Evolutionary conservation across 768 basidiomycete species (phyloP).

Genomic region (Calocybe indica): DNA sequence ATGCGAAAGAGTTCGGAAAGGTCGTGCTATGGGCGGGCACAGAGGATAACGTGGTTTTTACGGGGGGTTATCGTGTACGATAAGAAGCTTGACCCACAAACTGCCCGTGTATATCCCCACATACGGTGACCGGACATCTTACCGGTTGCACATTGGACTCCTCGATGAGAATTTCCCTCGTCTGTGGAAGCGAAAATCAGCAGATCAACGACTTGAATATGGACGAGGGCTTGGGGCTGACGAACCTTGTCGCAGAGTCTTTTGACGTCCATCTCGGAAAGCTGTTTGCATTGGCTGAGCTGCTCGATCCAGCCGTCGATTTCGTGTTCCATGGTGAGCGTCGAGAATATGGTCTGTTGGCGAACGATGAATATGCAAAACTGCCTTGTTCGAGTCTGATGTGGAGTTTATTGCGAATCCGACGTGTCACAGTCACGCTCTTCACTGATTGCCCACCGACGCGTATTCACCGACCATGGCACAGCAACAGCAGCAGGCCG

Average conservation of each 20-base stretch:
- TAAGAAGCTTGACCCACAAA: slow-evolving; percentile 67
- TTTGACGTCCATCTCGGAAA: slow-evolving; percentile 94
- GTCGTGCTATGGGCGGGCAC: slow-evolving; percentile 66
- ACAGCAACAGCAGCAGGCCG: slow-evolving; percentile 39
- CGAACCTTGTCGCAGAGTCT: slow-evolving; percentile 95
- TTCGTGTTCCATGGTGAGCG: slow-evolving; percentile 56
- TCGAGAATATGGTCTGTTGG: slow-evolving; percentile 13
- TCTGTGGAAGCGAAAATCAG: slow-evolving; percentile 41
- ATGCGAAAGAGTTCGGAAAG: slow-evolving; percentile 98
- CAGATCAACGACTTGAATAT: slow-evolving; percentile 13
- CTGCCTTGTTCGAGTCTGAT: too few species aligned
- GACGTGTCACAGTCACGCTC: too few species aligned
- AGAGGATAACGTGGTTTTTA: too few species aligned
- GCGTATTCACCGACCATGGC: slow-evolving; percentile 27
- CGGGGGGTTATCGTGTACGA: not conserved
- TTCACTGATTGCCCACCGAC: slow-evolving; percentile 11
- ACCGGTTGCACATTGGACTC: slow-evolving; percentile 99
- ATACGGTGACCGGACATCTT: slow-evolving; percentile 97
- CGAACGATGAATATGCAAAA: too few species aligned
- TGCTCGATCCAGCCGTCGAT: slow-evolving; percentile 97
- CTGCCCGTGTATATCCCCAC: slow-evolving; percentile 99
- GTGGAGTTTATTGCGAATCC: not conserved
- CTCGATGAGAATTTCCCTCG: slow-evolving; percentile 97
- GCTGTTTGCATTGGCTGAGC: slow-evolving; percentile 94
- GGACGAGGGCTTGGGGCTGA: slow-evolving; percentile 4